Percentiles rank a stretch among this genome's conserved stretches.
Conservation (phyloP, 306 rosid genomes). For the Prunus armeniaca region DNA sequence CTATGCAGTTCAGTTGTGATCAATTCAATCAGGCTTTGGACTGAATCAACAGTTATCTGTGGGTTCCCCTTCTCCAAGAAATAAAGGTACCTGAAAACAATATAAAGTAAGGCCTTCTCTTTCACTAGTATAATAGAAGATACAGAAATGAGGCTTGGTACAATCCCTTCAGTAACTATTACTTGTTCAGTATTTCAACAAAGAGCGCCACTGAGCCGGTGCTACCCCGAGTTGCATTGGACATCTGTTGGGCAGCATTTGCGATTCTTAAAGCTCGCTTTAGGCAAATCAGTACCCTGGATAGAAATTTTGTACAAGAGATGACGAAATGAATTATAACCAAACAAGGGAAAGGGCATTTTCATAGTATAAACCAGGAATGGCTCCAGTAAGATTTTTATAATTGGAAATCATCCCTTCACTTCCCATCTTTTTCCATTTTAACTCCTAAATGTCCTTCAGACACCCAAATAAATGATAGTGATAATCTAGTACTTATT, state of each 20-base stretch:
- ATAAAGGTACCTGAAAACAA: conserved; percentile 73
- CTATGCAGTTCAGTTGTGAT: conserved; percentile 87
- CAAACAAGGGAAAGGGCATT: conserved; percentile 9
- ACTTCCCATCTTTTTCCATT: background rate
- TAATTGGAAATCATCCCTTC: background rate
- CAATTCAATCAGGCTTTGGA: conserved; percentile 79
- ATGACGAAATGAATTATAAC: background rate
- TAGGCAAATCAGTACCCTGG: conserved; percentile 84
- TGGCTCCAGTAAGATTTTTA: background rate
- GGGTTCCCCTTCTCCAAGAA: conserved; percentile 94
- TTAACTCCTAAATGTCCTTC: background rate
- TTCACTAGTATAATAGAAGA: background rate
- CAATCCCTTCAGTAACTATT: conserved; percentile 24
- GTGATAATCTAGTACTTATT: no score
- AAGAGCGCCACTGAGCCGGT: conserved; percentile 79
- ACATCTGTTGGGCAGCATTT: conserved; percentile 91
- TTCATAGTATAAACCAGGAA: background rate
- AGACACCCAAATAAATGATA: background rate
- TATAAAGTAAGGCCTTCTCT: background rate
- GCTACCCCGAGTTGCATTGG: conserved; percentile 81
- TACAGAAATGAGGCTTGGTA: background rate
- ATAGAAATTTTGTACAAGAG: conserved; percentile 12
- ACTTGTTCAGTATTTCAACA: conserved; percentile 94
- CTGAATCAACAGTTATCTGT: conserved; percentile 71
- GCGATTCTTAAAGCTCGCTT: conserved; percentile 92